Percentiles rank a stretch among this genome's conserved stretches.
phyloP scores from a whole-genome alignment of 106 monocot species.

The Amphibolis antarctica region DNA sequence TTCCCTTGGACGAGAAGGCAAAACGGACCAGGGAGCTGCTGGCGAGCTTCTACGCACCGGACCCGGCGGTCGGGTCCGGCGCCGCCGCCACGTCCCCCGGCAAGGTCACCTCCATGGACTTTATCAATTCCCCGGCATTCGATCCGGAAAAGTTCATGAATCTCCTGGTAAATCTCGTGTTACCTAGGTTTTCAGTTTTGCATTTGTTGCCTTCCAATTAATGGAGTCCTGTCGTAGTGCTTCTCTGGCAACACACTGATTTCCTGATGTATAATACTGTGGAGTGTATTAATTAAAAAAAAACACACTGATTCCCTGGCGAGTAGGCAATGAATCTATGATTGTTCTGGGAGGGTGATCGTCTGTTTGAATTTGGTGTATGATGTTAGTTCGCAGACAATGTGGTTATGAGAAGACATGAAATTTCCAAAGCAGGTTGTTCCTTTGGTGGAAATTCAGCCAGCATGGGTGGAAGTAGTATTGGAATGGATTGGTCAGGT shows the following conservation, averaged over 20 bases:
- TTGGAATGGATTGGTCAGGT: too few species aligned
- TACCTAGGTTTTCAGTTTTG: too few species aligned
- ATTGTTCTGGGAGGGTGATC: too few species aligned
- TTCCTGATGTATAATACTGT: too few species aligned
- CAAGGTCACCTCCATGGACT: conserved; percentile 37
- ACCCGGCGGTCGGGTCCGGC: conserved; percentile 21
- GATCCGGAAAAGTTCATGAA: conserved; percentile 83
- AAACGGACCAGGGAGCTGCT: conserved; percentile 92
- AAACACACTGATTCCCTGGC: too few species aligned
- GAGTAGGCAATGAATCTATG: too few species aligned
- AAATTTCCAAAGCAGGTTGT: not conserved
- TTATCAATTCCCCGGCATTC: conserved; percentile 74
- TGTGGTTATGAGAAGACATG: not conserved
- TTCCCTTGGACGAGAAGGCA: conserved; percentile 77
- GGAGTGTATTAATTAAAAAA: too few species aligned
- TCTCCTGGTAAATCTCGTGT: conserved; percentile 39
- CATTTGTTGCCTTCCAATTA: too few species aligned
- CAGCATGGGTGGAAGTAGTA: too few species aligned
- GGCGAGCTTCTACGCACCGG: conserved; percentile 89
- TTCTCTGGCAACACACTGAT: too few species aligned
- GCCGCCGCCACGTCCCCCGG: conserved; percentile 12
- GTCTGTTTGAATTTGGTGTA: not conserved
- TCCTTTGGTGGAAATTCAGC: too few species aligned
- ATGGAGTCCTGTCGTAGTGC: too few species aligned
- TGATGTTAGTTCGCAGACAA: not conserved